Base-by-base conservation (phyloP, 768 basidiomycete species). In the Xerocomus brunneocitrinus region DNA sequence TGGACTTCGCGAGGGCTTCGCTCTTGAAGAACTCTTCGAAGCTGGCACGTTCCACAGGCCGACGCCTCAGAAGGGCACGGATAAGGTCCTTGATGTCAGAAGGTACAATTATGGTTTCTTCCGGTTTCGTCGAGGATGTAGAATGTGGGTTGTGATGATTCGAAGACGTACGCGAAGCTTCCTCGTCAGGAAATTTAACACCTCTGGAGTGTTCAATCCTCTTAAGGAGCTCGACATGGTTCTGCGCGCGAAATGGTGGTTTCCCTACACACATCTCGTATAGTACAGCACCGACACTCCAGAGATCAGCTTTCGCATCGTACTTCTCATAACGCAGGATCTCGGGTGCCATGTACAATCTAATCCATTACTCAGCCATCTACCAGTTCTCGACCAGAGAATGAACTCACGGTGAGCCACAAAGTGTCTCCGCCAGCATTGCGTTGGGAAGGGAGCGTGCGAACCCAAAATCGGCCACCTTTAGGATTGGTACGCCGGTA, bases 311-410 rank as follows among this genome's bases (percentile, higher is more conserved):
- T 67, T 93, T 95, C 19, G 95, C 95, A 67, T 97, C 94, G 70
- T 99, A 98, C 67, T 95, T 95, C 73, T 98, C 88, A 68, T 97
- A 97, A 14, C 91, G 84, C 10, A 99, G 74, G 62, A 99, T 98
- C 71, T 99, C 97, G 0, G 97, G 97, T 0, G 97, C 97, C 97
- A 98, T 99, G 73, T 99, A 99, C 30, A 99, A 73, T 45, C 92
- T 94, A 52, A 6, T 30, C 7, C 19, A 24, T 22, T 36, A 24
- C 2, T 57, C 41, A 58, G 47, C 30, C 43, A 47, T 34, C 10
- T 19, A 47, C 46, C 42, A 41, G 3, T 16, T 28, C 9, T 30
- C 22, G 25, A 43, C 1, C 24, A 38, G 48, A 27, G 47, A 42
- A 47, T 8, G 31, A 22, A 81, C 91, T 71, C 66, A 95, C 86